These are phyloP conservation scores for Saccharum spontaneum DNA, from an alignment of 176 grass and related monocot species.

Conservation along the genomic window DNA sequence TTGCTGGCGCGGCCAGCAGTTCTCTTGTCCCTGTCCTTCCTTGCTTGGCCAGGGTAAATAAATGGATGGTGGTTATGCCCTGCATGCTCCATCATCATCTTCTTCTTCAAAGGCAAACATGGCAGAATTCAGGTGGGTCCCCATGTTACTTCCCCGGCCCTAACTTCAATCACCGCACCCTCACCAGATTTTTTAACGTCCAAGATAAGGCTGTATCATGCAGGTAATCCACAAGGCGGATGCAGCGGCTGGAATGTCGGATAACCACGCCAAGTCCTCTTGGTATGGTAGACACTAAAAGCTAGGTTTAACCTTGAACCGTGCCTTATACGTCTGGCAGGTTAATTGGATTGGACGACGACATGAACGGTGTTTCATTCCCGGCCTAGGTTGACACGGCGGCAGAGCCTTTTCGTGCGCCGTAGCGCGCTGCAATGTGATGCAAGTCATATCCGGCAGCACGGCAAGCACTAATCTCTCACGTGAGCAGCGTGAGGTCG, in stretches of 20 bases:
- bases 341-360: not conserved
- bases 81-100: not conserved
- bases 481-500: not conserved
- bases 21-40: not conserved
- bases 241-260: not conserved
- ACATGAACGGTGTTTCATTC: not conserved
- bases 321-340: not conserved
- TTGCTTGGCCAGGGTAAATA: not conserved
- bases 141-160: not conserved
- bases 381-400: not conserved
- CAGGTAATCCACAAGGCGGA: not conserved
- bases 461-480: not conserved
- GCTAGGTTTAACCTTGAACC: no score
- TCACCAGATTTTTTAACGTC: slow-evolving; percentile 13
- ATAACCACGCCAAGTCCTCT: no score
- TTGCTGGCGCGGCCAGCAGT: not conserved
- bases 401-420: not conserved
- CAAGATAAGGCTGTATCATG: not conserved
- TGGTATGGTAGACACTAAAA: no score
- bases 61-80: not conserved
- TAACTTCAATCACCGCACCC: not conserved
- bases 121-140: not conserved
- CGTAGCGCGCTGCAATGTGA: not conserved
- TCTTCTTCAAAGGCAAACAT: not conserved
- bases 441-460: not conserved